Percentiles rank a stretch among this genome's conserved stretches.
These are phyloP conservation scores for Tanacetum coccineum DNA, from an alignment of 129 eudicot species.

Conservation along the genomic window DNA sequence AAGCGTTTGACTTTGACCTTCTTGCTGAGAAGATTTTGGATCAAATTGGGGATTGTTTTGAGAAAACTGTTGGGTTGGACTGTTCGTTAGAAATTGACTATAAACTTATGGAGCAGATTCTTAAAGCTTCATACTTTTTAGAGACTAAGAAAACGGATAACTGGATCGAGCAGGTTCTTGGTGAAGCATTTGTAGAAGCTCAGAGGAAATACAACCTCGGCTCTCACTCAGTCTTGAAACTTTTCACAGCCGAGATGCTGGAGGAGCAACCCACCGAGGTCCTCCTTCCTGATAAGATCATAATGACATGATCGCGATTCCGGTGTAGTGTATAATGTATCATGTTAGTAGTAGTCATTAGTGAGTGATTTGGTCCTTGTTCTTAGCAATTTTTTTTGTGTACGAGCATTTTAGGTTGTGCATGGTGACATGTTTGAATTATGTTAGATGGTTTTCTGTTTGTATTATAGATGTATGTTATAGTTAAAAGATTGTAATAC, in stretches of 20 bases:
- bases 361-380: constrained; percentile 4
- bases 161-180: constrained; percentile 57
- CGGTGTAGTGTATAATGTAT: constrained; percentile 27
- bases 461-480: constrained; percentile 27
- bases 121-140: constrained; percentile 52
- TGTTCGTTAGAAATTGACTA: constrained; percentile 63
- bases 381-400: background rate
- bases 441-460: constrained; percentile 10
- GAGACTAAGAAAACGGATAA: constrained; percentile 37
- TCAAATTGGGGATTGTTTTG: constrained; percentile 39
- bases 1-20: constrained; percentile 54
- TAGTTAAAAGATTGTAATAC: constrained; percentile 17
- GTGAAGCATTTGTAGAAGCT: constrained; percentile 59
- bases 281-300: constrained; percentile 54
- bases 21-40: constrained; percentile 43
- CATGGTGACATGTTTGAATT: background rate
- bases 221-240: constrained; percentile 51
- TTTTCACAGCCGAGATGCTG: constrained; percentile 33
- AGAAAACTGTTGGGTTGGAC: constrained; percentile 34
- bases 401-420: background rate
- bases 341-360: constrained; percentile 13
- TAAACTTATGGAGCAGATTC: constrained; percentile 57
- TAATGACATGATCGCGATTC: constrained; percentile 31
- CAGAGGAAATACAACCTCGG: constrained; percentile 39
- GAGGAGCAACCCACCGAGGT: constrained; percentile 35